Conservation (phyloP, 2,329 filamentous ascomycete species). For the Fusarium virguliforme region DNA sequence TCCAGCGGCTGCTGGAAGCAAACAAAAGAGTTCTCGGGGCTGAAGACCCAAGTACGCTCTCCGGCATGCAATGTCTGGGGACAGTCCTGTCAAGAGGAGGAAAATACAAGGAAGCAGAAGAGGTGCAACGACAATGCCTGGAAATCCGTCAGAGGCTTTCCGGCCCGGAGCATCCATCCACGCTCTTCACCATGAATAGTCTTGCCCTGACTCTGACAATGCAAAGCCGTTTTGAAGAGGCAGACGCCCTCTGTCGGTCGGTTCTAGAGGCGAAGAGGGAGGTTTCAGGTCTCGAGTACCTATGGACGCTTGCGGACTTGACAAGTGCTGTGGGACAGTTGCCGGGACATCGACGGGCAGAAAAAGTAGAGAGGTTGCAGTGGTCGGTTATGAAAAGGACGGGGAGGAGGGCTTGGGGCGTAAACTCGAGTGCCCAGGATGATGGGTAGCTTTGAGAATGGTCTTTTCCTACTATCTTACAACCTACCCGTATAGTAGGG, state of each 20-base stretch:
- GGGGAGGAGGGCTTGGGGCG: neutral
- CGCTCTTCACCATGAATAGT: neutral
- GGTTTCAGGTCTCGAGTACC: neutral
- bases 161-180: neutral
- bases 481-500: too few relatives aligned
- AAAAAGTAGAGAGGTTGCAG: neutral
- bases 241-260: neutral
- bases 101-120: neutral
- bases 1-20: neutral
- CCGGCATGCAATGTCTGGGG: neutral
- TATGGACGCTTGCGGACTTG: neutral
- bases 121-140: neutral
- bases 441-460: neutral
- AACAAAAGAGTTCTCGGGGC: neutral
- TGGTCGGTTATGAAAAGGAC: neutral
- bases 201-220: neutral
- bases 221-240: neutral
- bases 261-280: neutral
- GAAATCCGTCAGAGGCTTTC: neutral
- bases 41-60: neutral
- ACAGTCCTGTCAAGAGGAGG: constrained; percentile 4
- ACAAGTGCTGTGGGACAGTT: neutral
- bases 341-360: neutral
- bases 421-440: neutral
- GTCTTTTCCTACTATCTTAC: too few relatives aligned